A percentile compares a stretch with the other conserved stretches of the same genome.
phyloP scores from a whole-genome alignment of 2,329 filamentous ascomycete species.

The Talaromyces atroroseus region DNA sequence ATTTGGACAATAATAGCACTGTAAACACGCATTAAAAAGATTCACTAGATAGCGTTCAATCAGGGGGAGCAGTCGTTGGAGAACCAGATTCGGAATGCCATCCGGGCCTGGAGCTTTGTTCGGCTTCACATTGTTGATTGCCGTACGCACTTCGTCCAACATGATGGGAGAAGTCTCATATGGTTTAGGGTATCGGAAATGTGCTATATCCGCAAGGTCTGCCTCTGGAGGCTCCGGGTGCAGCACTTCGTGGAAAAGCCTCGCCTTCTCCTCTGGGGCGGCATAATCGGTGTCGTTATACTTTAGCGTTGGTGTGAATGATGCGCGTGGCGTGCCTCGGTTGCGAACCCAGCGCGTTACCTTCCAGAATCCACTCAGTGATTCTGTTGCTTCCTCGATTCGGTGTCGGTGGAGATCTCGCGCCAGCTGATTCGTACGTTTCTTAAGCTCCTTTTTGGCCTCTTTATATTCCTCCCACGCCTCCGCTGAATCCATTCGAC shows the following conservation, averaged over 20 bases:
- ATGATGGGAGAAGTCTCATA: background rate
- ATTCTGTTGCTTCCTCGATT: background rate
- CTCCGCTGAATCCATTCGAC: background rate
- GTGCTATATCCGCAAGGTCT: background rate
- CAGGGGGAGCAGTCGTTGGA: background rate
- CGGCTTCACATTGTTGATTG: background rate
- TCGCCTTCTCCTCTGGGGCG: background rate
- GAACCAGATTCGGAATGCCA: background rate
- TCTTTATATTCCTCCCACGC: background rate
- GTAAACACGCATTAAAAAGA: background rate
- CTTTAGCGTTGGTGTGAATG: background rate
- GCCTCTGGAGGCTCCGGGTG: background rate
- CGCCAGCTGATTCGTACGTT: background rate
- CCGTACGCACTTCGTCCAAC: background rate
- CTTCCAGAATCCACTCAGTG: background rate
- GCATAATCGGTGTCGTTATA: background rate
- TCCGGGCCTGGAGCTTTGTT: background rate
- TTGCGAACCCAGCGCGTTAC: background rate
- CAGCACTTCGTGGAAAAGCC: background rate
- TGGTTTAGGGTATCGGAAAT: background rate
- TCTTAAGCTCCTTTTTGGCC: background rate
- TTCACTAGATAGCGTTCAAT: background rate
- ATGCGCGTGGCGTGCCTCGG: background rate
- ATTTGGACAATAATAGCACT: background rate
- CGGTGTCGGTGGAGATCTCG: background rate